Evolutionary conservation across 2,329 filamentous ascomycete species (phyloP).

Genomic region (Bisporella sp.): DNA sequence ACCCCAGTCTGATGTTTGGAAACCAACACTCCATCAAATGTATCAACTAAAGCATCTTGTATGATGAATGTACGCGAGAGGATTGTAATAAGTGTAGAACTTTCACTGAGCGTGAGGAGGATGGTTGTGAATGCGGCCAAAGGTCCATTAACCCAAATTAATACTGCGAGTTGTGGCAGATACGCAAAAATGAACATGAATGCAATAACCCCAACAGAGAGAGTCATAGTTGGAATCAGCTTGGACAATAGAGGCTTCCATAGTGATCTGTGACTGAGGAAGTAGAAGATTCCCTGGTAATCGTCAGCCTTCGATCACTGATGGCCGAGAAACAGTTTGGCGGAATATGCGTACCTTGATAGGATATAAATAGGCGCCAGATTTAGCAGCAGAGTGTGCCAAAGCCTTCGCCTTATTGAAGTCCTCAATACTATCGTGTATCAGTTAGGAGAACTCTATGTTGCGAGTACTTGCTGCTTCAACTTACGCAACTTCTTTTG

Average conservation of each 20-base stretch:
- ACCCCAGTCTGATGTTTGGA: conserved; percentile 47
- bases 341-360: conserved; percentile 46
- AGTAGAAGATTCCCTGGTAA: conserved; percentile 52
- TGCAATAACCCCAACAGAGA: conserved; percentile 65
- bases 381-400: conserved; percentile 62
- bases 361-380: conserved; percentile 79
- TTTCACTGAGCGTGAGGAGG: conserved; percentile 59
- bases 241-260: conserved; percentile 53
- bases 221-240: conserved; percentile 53
- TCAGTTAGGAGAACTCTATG: conserved; percentile 9
- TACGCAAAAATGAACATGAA: conserved; percentile 89
- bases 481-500: conserved; percentile 28
- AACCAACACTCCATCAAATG: conserved; percentile 71
- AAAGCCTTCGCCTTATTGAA: conserved; percentile 57
- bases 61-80: conserved; percentile 66
- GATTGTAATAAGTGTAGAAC: conserved; percentile 49
- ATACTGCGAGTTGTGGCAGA: conserved; percentile 72
- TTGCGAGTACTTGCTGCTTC: background rate
- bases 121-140: conserved; percentile 68
- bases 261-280: conserved; percentile 45
- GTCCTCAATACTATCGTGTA: conserved; percentile 54
- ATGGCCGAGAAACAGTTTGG: background rate
- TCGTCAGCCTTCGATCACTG: background rate
- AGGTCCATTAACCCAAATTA: conserved; percentile 80
- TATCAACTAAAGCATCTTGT: conserved; percentile 77